Evolutionary conservation across 331 rosid genomes (phyloP).

Genomic region (Cucumis variabilis): DNA sequence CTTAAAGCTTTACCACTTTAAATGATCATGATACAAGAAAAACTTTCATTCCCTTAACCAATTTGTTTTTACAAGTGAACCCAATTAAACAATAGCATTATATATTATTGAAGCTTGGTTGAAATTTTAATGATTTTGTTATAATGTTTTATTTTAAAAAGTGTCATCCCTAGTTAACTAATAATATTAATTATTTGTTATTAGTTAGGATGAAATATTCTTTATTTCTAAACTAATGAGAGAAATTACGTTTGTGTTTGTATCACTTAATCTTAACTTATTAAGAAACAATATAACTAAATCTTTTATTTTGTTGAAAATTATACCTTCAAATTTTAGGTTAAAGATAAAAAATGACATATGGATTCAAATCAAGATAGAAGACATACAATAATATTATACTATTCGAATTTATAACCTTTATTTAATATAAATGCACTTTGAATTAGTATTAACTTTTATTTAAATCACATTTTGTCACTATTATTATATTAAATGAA

Average conservation of each 20-base stretch:
- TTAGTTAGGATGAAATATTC: neutral
- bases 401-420: neutral
- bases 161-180: no score
- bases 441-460: neutral
- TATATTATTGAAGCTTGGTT: no score
- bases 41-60: no score
- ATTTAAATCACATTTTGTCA: neutral
- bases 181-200: no score
- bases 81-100: no score
- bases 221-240: neutral
- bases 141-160: no score
- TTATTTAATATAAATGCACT: neutral
- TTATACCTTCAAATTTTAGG: neutral
- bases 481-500: neutral
- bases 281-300: neutral
- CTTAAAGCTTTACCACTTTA: no score
- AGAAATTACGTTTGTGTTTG: neutral
- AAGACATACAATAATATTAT: neutral
- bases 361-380: neutral
- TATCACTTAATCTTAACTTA: neutral
- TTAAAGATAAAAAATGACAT: neutral
- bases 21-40: no score
- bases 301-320: neutral
- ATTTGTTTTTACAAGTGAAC: no score
- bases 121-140: no score